Evolutionary conservation across 805 yeast species (phyloP).

Genomic region (Barnettozyma botsteinii): DNA sequence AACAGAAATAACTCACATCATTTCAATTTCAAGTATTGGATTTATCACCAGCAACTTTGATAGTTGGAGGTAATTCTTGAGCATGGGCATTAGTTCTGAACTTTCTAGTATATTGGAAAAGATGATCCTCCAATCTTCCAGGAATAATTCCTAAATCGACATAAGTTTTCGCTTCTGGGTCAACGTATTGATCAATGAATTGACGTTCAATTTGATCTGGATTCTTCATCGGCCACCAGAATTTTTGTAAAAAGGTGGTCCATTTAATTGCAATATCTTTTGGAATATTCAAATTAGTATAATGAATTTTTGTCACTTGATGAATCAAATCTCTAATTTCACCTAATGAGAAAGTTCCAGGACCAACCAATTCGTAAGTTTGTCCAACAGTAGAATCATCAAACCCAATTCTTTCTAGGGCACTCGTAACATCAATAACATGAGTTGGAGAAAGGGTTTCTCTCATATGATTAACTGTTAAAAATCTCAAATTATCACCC

Average conservation of each 20-base stretch:
- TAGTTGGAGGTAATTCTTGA: slow-evolving; percentile 39
- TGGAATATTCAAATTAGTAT: slow-evolving; percentile 34
- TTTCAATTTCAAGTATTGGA: slow-evolving; percentile 8
- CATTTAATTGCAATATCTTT: slow-evolving; percentile 31
- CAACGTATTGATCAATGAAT: slow-evolving; percentile 58
- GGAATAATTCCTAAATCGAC: slow-evolving; percentile 66
- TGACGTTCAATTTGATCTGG: slow-evolving; percentile 75
- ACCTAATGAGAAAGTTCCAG: slow-evolving; percentile 52
- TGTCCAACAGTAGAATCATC: slow-evolving; percentile 79
- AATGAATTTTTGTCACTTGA: slow-evolving; percentile 44
- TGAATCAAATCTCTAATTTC: slow-evolving; percentile 70
- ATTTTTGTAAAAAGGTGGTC: slow-evolving; percentile 32
- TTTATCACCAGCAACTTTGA: slow-evolving; percentile 28
- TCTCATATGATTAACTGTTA: slow-evolving; percentile 60
- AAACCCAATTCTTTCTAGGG: slow-evolving; percentile 69
- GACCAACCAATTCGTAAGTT: slow-evolving; percentile 68
- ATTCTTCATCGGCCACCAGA: slow-evolving; percentile 45
- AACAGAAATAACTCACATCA: not conserved
- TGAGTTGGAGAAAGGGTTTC: slow-evolving; percentile 68
- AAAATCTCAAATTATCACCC: slow-evolving; percentile 51
- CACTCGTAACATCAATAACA: slow-evolving; percentile 71
- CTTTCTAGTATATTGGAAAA: slow-evolving; percentile 39
- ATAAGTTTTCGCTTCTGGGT: slow-evolving; percentile 56
- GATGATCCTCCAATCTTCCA: slow-evolving; percentile 44
- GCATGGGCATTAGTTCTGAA: slow-evolving; percentile 26